A percentile compares a stretch with the other conserved stretches of the same genome.
phyloP scores from a whole-genome alignment of 2,329 filamentous ascomycete species.

The Fusarium napiforme region DNA sequence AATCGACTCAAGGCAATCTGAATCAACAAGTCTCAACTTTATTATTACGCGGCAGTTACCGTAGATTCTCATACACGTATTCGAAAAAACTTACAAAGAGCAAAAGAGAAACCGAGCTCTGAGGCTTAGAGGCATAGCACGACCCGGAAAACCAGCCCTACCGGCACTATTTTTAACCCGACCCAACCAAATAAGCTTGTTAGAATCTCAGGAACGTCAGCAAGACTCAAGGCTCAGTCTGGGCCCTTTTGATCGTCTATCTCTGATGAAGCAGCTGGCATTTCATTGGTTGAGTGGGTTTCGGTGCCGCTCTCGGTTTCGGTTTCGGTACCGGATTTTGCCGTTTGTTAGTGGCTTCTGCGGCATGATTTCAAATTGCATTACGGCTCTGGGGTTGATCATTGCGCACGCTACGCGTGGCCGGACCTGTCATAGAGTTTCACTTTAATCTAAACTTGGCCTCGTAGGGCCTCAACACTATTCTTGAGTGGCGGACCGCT shows the following conservation, averaged over 20 bases:
- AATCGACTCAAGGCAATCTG: not conserved
- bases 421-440: not conserved
- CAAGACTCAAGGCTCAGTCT: slow-evolving; percentile 1
- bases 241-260: not conserved
- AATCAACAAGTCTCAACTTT: not conserved
- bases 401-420: not conserved
- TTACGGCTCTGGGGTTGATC: not conserved
- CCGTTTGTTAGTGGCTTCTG: not conserved
- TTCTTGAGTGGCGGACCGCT: too few relatives aligned
- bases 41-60: not conserved
- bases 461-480: accelerated
- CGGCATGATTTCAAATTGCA: not conserved
- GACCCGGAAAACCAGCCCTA: not conserved
- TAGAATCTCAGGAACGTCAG: not conserved
- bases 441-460: not conserved
- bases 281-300: not conserved
- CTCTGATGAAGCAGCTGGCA: not conserved
- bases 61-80: not conserved
- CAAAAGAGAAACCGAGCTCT: slow-evolving; percentile 5
- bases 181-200: not conserved
- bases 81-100: not conserved
- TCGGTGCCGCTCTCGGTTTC: slow-evolving; percentile 7
- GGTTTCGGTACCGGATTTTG: not conserved
- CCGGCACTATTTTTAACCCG: not conserved
- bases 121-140: not conserved